These are phyloP conservation scores for Penicillium sp. DNA, from an alignment of 2,329 filamentous ascomycete genomes.

Conservation along the genomic window DNA sequence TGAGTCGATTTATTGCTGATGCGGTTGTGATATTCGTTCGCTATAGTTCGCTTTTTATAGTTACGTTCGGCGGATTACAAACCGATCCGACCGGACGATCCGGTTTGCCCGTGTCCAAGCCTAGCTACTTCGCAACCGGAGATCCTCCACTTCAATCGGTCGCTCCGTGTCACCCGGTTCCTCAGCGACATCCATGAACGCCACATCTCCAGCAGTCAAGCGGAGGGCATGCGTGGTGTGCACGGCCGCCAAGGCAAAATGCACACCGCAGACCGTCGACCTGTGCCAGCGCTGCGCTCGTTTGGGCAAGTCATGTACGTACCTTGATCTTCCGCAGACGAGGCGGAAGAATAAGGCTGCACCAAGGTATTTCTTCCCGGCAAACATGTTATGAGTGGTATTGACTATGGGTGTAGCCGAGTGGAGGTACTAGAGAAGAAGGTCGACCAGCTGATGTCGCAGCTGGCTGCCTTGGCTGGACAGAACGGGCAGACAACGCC, in stretches of 20 bases:
- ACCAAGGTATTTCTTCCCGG: neutral
- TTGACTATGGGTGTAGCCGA: neutral
- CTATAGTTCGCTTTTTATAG: neutral
- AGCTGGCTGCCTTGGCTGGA: neutral
- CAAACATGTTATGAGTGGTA: neutral
- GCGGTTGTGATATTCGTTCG: neutral
- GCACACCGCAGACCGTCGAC: slow-evolving; percentile 1
- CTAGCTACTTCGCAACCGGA: neutral
- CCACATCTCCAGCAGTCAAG: neutral
- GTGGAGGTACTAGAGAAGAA: neutral
- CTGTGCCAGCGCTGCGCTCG: slow-evolving; percentile 27
- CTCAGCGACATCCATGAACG: neutral
- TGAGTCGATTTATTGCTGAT: neutral
- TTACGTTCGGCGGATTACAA: neutral
- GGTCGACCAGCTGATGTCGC: neutral
- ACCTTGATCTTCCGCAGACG: slow-evolving; percentile 30
- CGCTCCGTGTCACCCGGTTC: neutral
- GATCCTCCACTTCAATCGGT: neutral
- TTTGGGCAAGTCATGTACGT: slow-evolving; percentile 28
- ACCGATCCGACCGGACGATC: neutral
- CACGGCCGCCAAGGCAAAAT: neutral
- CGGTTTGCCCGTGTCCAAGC: neutral
- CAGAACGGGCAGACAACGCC: neutral
- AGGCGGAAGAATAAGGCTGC: slow-evolving; percentile 23
- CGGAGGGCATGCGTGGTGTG: neutral